Percentiles rank a stretch among this genome's conserved stretches.
Evolutionary conservation across 163 green algal species (phyloP).

Genomic region (Coccomyxa subellipsoidea): DNA sequence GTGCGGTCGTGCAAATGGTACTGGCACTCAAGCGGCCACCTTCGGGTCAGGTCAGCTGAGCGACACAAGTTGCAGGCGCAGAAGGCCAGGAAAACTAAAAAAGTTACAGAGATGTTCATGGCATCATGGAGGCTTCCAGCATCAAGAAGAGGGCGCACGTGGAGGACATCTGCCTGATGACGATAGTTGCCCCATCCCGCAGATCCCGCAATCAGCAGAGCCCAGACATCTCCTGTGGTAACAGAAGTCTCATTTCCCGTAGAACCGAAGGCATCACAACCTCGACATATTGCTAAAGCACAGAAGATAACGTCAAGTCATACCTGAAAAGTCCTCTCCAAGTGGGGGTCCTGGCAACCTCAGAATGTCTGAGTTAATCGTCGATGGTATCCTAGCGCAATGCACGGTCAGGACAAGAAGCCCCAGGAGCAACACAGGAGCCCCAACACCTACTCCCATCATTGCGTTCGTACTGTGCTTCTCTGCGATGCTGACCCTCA

Average conservation of each 20-base stretch:
- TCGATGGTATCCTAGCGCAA: not conserved
- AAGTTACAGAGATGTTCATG: too few relatives aligned
- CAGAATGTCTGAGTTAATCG: not conserved
- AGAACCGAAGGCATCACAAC: not conserved
- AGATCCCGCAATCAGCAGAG: conserved; percentile 80
- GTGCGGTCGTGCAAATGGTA: too few relatives aligned
- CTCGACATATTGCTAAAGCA: not conserved
- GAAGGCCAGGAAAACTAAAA: too few relatives aligned
- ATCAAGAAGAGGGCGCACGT: conserved; percentile 34
- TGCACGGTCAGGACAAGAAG: not conserved
- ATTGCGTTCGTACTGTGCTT: not conserved
- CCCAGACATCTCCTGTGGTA: conserved; percentile 59
- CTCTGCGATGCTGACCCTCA: not conserved
- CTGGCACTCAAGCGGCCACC: too few relatives aligned
- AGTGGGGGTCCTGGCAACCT: not conserved
- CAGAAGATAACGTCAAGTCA: not conserved
- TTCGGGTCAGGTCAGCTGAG: too few relatives aligned
- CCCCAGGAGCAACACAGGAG: not conserved
- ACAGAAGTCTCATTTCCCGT: not conserved
- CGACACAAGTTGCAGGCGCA: too few relatives aligned
- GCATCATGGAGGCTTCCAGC: too few relatives aligned
- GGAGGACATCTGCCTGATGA: conserved; percentile 72
- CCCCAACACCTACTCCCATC: not conserved
- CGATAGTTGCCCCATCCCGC: conserved; percentile 82
- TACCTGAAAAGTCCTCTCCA: not conserved